These are phyloP conservation scores for Avena atlantica DNA, from an alignment of 176 grass and related monocot species.

Conservation along the genomic window DNA sequence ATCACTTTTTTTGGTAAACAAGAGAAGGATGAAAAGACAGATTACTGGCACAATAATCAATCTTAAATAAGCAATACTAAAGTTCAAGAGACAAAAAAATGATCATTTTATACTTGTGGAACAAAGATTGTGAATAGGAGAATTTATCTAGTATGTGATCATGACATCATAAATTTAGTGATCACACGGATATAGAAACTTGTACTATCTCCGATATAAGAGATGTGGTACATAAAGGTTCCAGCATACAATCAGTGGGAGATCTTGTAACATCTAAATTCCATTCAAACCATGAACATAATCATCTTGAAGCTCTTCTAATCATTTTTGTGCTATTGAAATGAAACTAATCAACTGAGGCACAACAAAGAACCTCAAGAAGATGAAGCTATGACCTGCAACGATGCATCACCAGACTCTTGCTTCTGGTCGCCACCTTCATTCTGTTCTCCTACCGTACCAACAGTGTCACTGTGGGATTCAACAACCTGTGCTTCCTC, in stretches of 20 bases:
- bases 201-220: constrained; percentile 16
- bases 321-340: constrained; percentile 39
- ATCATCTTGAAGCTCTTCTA: constrained; percentile 18
- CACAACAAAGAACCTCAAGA: constrained; percentile 22
- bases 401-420: constrained; percentile 40
- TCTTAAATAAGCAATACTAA: constrained; percentile 11
- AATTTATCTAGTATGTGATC: constrained; percentile 17
- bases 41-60: not conserved
- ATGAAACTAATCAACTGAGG: constrained; percentile 38
- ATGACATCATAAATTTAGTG: not conserved
- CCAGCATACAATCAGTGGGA: constrained; percentile 37
- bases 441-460: constrained; percentile 25
- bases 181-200: not conserved
- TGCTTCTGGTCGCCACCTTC: constrained; percentile 27
- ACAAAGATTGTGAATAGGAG: not conserved
- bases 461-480: constrained; percentile 31
- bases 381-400: constrained; percentile 25
- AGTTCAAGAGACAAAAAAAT: constrained; percentile 4
- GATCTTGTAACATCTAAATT: constrained; percentile 7
- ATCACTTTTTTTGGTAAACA: not conserved
- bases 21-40: not conserved
- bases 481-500: constrained; percentile 50
- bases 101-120: not conserved
- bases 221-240: constrained; percentile 22
- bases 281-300: constrained; percentile 20